A percentile compares a stretch with the other conserved stretches of the same genome.
Evolutionary conservation across 1,139 yeast species (phyloP).

Genomic region (Zygosaccharomyces pseudobailii): DNA sequence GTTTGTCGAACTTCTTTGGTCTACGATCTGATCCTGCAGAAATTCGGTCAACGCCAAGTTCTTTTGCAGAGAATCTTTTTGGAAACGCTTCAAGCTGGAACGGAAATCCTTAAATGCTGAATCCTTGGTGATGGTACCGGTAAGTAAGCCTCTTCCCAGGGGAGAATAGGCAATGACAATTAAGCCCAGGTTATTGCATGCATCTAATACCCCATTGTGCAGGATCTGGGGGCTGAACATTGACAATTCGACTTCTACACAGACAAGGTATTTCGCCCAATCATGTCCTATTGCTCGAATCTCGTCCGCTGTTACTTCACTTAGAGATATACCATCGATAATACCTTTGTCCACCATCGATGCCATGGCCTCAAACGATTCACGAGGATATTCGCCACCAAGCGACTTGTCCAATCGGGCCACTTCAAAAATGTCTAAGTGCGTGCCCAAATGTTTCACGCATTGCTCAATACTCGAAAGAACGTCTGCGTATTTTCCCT

Average conservation of each 20-base stretch:
- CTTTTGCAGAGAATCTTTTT: slow-evolving; percentile 48
- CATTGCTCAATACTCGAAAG: slow-evolving; percentile 48
- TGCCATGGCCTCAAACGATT: slow-evolving; percentile 47
- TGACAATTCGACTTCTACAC: slow-evolving; percentile 74
- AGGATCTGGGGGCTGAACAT: slow-evolving; percentile 58
- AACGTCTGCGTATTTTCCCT: slow-evolving; percentile 47
- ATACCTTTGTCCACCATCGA: slow-evolving; percentile 51
- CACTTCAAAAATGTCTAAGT: slow-evolving; percentile 57
- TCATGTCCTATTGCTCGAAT: slow-evolving; percentile 51
- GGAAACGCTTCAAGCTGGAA: slow-evolving; percentile 51
- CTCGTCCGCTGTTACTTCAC: slow-evolving; percentile 63
- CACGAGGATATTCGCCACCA: slow-evolving; percentile 31
- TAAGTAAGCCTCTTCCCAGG: slow-evolving; percentile 69
- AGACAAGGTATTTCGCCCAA: slow-evolving; percentile 47
- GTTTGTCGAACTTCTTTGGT: slow-evolving; percentile 41
- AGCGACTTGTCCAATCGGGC: slow-evolving; percentile 60
- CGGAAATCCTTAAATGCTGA: slow-evolving; percentile 34
- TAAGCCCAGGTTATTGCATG: slow-evolving; percentile 51
- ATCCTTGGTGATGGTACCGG: slow-evolving; percentile 50
- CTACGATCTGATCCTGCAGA: slow-evolving; percentile 43
- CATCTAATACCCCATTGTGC: slow-evolving; percentile 54
- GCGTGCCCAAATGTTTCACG: slow-evolving; percentile 42
- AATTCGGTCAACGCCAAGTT: slow-evolving; percentile 46
- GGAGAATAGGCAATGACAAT: slow-evolving; percentile 80
- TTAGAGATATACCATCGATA: slow-evolving; percentile 62